phyloP scores from a whole-genome alignment of 1,284 basidiomycete genomes.

The Trichosporon asahii region DNA sequence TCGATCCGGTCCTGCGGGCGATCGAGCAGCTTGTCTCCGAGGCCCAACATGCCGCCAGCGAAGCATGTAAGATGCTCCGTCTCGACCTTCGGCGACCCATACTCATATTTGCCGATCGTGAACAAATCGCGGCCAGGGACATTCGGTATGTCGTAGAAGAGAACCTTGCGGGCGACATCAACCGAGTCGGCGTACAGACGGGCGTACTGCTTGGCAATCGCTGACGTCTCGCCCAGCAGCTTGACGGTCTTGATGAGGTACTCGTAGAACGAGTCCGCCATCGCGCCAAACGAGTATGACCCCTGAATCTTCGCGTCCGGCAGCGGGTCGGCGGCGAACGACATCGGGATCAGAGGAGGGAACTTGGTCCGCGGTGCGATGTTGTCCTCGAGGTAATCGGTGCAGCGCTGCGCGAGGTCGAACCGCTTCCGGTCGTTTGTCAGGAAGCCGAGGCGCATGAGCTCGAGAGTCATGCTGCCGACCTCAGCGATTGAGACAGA shows the following conservation, averaged over 20 bases:
- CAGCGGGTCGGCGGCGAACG: conserved; percentile 46
- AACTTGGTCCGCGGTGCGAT: conserved; percentile 43
- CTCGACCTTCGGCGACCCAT: conserved; percentile 31
- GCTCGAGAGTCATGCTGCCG: conserved; percentile 57
- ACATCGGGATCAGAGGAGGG: conserved; percentile 45
- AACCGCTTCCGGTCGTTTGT: conserved; percentile 58
- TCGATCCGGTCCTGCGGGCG: conserved; percentile 52
- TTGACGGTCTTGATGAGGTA: conserved; percentile 58
- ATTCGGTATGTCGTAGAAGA: conserved; percentile 51
- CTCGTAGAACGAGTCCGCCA: conserved; percentile 57
- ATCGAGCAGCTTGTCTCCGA: conserved; percentile 55
- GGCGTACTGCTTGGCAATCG: conserved; percentile 51
- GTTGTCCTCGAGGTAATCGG: conserved; percentile 54
- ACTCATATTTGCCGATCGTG: conserved; percentile 45
- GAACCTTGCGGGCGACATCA: conserved; percentile 51
- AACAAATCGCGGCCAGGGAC: conserved; percentile 52
- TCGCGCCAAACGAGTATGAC: conserved; percentile 53
- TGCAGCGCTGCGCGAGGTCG: conserved; percentile 55
- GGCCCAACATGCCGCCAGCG: conserved; percentile 58
- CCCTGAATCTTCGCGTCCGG: conserved; percentile 25
- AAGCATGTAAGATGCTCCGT: conserved; percentile 55
- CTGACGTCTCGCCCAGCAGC: conserved; percentile 49
- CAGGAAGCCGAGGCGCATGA: conserved; percentile 55
- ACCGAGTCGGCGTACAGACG: conserved; percentile 55
- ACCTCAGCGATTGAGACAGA: conserved; percentile 50